Percentiles rank a stretch among this genome's conserved stretches.
Conservation (phyloP, 495 filamentous ascomycete genomes). For the Aspergillus homomorphus region DNA sequence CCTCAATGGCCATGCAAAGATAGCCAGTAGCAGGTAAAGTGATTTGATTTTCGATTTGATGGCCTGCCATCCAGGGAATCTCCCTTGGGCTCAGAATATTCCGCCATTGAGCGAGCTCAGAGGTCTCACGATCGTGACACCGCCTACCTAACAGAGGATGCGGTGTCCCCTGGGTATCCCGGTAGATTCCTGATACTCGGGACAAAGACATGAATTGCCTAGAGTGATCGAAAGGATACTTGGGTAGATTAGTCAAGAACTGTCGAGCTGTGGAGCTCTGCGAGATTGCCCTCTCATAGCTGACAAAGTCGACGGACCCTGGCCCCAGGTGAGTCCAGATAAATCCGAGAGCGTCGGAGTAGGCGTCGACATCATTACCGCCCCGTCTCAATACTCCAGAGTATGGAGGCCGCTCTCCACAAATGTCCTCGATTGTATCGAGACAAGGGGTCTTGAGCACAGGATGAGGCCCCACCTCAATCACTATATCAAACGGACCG, state of each 20-base stretch:
- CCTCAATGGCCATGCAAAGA: not conserved
- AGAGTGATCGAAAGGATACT: slow-evolving; percentile 46
- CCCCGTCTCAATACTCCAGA: not conserved
- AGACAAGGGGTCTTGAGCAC: slow-evolving; percentile 40
- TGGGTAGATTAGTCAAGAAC: slow-evolving; percentile 33
- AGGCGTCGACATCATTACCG: not conserved
- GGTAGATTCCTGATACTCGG: not conserved
- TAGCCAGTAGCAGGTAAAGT: not conserved
- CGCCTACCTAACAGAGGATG: not conserved
- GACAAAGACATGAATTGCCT: slow-evolving; percentile 40
- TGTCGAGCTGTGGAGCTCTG: not conserved
- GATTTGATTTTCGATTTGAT: not conserved
- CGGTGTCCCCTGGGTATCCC: not conserved
- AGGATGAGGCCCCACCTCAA: slow-evolving; percentile 54
- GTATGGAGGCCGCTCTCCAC: not conserved
- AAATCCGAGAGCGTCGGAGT: not conserved
- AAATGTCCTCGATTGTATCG: slow-evolving; percentile 16
- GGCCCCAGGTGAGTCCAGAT: not conserved
- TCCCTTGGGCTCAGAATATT: not conserved
- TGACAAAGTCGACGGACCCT: not conserved
- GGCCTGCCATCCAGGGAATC: not conserved
- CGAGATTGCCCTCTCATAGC: not conserved
- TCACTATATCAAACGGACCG: slow-evolving; percentile 25
- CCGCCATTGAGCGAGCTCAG: not conserved
- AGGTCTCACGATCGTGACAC: not conserved